Percentiles rank a stretch among this genome's conserved stretches.
phyloP scores from a whole-genome alignment of 2,329 filamentous ascomycete genomes.

The Trichoderma sp. region DNA sequence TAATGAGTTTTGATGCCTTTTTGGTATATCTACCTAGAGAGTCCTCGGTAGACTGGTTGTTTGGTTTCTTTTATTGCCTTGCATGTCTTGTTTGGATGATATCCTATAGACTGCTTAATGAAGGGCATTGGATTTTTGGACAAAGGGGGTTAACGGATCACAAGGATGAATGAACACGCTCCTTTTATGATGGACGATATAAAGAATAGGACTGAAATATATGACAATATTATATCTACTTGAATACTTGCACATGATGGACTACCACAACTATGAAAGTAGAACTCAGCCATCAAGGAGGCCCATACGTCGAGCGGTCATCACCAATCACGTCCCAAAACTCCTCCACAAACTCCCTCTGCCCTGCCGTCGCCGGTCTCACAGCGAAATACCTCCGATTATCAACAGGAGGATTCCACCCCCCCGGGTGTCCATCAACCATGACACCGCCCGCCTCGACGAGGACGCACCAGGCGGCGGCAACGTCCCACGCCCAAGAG shows the following conservation, averaged over 20 bases:
- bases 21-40: not conserved
- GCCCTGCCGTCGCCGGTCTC: not conserved
- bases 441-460: not conserved
- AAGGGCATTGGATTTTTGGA: not conserved
- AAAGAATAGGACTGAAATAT: not conserved
- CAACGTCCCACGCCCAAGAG: not conserved
- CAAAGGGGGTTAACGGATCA: not conserved
- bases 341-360: not conserved
- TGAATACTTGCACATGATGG: not conserved
- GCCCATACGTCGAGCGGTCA: not conserved
- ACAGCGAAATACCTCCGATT: not conserved
- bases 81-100: not conserved
- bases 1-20: not conserved
- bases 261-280: not conserved
- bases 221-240: not conserved
- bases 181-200: slow-evolving; percentile 6
- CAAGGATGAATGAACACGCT: slow-evolving; percentile 6
- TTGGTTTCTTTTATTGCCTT: not conserved
- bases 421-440: slow-evolving; percentile 35
- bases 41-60: not conserved
- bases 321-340: not conserved
- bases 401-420: not conserved
- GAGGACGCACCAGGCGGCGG: not conserved
- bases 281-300: not conserved
- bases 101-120: not conserved